Conservation (phyloP, 2,329 filamentous ascomycete genomes). For the Colletotrichum musae region DNA sequence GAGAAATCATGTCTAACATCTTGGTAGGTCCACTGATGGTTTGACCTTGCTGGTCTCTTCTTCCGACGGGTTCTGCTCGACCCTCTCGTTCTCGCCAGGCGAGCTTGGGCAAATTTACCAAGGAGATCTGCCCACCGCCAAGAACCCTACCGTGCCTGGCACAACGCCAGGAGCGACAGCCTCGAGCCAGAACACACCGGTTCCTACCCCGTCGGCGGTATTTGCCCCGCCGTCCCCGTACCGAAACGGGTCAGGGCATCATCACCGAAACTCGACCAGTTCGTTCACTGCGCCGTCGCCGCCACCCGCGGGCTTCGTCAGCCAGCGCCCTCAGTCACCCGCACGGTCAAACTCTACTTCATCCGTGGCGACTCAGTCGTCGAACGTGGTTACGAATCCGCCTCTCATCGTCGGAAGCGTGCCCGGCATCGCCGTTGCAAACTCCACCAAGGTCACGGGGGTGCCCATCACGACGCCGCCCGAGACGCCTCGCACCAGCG, state of each 20-base stretch:
- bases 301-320: slow-evolving; percentile 70
- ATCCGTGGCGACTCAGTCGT: slow-evolving; percentile 79
- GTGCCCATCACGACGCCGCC: slow-evolving; percentile 91
- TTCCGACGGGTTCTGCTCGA: slow-evolving; percentile 97
- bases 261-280: slow-evolving; percentile 71
- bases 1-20: slow-evolving; percentile 5
- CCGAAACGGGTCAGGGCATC: slow-evolving; percentile 62
- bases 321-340: slow-evolving; percentile 81
- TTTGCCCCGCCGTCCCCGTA: slow-evolving; percentile 75
- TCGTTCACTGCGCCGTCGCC: slow-evolving; percentile 72
- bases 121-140: slow-evolving; percentile 72
- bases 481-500: slow-evolving; percentile 79
- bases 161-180: slow-evolving; percentile 45
- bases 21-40: slow-evolving; percentile 64
- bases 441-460: slow-evolving; percentile 73
- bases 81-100: slow-evolving; percentile 84
- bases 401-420: slow-evolving; percentile 84
- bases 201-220: slow-evolving; percentile 77
- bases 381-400: slow-evolving; percentile 80
- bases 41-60: slow-evolving; percentile 88
- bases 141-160: slow-evolving; percentile 54
- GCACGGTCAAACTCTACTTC: slow-evolving; percentile 89
- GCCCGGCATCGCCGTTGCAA: slow-evolving; percentile 81
- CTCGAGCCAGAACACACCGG: slow-evolving; percentile 75
- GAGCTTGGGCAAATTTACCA: slow-evolving; percentile 89